Evolutionary conservation across 2,329 filamentous ascomycete species (phyloP).

Genomic region (Scedosporium boydii): DNA sequence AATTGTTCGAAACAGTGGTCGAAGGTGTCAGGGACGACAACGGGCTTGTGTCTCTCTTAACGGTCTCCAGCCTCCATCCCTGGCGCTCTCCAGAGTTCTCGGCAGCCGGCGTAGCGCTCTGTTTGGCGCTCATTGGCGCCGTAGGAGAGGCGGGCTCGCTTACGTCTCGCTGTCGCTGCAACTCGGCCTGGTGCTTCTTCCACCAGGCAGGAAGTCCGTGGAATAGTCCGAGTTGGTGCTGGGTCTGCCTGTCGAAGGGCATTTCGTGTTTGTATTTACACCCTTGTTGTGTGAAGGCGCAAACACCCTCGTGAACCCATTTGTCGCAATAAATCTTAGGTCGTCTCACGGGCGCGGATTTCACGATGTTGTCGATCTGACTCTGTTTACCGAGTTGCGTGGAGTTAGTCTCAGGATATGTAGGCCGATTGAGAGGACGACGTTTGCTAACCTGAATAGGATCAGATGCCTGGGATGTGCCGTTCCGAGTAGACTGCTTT

Average conservation of each 20-base stretch:
- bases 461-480: slow-evolving; percentile 16
- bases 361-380: slow-evolving; percentile 24
- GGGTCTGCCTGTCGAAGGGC: slow-evolving; percentile 57
- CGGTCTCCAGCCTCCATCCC: not conserved
- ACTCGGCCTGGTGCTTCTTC: slow-evolving; percentile 42
- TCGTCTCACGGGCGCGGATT: slow-evolving; percentile 23
- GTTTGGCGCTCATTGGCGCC: not conserved
- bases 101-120: not conserved
- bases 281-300: slow-evolving; percentile 75
- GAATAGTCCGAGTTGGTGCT: slow-evolving; percentile 62
- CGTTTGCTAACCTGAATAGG: slow-evolving; percentile 21
- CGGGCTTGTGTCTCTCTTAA: not conserved
- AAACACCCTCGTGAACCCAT: slow-evolving; percentile 80
- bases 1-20: not conserved
- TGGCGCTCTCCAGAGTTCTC: not conserved
- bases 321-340: slow-evolving; percentile 76
- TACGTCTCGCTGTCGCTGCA: slow-evolving; percentile 15
- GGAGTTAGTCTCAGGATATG: not conserved
- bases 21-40: not conserved
- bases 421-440: not conserved
- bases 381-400: slow-evolving; percentile 14
- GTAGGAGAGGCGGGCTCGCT: not conserved
- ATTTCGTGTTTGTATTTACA: slow-evolving; percentile 90
- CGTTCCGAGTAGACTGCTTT: not conserved
- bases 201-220: slow-evolving; percentile 54